Evolutionary conservation across 2,329 filamentous ascomycete species (phyloP).

Genomic region (Stagonosporopsis cucurbitacearum): DNA sequence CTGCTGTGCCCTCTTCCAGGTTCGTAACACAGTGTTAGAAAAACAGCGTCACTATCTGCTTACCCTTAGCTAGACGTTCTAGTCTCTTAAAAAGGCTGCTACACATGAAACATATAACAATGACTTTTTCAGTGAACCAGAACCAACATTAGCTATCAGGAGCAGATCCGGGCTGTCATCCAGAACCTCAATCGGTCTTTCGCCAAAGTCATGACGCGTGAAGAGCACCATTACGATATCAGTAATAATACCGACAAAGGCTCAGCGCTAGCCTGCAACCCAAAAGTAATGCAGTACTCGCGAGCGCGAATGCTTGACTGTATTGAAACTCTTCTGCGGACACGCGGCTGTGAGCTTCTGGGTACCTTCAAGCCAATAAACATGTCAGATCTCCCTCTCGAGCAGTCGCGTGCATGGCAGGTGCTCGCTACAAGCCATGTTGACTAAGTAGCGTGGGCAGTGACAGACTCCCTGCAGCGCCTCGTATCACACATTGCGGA

Average conservation of each 20-base stretch:
- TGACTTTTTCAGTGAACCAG: conserved; percentile 30
- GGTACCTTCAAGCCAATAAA: conserved; percentile 67
- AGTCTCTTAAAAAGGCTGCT: conserved; percentile 29
- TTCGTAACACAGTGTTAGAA: no score
- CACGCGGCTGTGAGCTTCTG: conserved; percentile 62
- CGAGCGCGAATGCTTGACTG: background rate
- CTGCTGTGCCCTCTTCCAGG: no score
- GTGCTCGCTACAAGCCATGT: conserved; percentile 42
- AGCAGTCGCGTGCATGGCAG: conserved; percentile 64
- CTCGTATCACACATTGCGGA: background rate
- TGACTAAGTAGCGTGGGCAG: background rate
- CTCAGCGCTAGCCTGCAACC: background rate
- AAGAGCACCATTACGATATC: conserved; percentile 29
- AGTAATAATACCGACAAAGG: conserved; percentile 34
- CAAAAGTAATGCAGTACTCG: background rate
- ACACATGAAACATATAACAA: conserved; percentile 31
- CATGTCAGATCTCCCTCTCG: conserved; percentile 63
- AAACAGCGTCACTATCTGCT: conserved; percentile 35
- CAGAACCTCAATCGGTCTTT: conserved; percentile 31
- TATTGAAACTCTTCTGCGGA: conserved; percentile 19
- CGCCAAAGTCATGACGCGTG: conserved; percentile 25
- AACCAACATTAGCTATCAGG: conserved; percentile 12
- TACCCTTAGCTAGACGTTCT: conserved; percentile 27
- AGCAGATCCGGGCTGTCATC: conserved; percentile 26
- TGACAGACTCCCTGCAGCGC: background rate